Base-by-base conservation (phyloP, 2,329 filamentous ascomycete genomes). In the Talaromyces rugulosus region DNA sequence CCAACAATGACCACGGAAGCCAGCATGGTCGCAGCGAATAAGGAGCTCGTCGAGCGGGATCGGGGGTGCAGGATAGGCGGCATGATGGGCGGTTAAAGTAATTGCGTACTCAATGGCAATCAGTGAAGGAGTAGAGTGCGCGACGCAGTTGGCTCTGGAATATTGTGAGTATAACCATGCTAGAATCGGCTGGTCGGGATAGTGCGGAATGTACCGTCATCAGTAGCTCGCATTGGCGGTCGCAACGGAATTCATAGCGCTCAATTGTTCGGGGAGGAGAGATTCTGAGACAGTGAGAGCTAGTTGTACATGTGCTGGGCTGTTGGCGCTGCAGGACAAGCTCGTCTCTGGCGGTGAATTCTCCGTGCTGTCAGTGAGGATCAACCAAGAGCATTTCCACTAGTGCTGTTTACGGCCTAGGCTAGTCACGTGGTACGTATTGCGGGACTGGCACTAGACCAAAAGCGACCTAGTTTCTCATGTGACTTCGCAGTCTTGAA, bases 1-100 rank as follows among this genome's bases (percentile, higher is more conserved):
- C 87, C 91, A 59, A 99, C 95, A 65, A 99, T 93, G 66, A 96
- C 85, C 76, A 99, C 96, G 68, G 90, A 95, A 34, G 92, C 88
- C 65, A 91, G 83, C 60, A 98, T 85, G 1, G 94, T 98, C n/a
- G 90, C 91, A 57, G 92, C 92, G 80, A 99, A 99, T 64, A 99
- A 88, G 53, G 92, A 95, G 61, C 90, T 93, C 69, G 95, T 99
- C 80, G 92, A 91, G 70, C 91, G 89, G 68, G 94, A 98, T 76
- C 93, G 89, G 36, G 95, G 95, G 77, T 99, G 95, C 50, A 99
- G 87, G 78, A 94, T 81, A 47, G 87, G 90, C 71, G 91, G 88
- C 90, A 95, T 95, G 74, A 72, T 78, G 69, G 44, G 28, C 28
- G 47, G 55, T 27, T 47, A 42, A 42, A 61, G 30, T 31, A 56